Conservation (phyloP, 257 asterid species). For the Solanum arcanum region DNA sequence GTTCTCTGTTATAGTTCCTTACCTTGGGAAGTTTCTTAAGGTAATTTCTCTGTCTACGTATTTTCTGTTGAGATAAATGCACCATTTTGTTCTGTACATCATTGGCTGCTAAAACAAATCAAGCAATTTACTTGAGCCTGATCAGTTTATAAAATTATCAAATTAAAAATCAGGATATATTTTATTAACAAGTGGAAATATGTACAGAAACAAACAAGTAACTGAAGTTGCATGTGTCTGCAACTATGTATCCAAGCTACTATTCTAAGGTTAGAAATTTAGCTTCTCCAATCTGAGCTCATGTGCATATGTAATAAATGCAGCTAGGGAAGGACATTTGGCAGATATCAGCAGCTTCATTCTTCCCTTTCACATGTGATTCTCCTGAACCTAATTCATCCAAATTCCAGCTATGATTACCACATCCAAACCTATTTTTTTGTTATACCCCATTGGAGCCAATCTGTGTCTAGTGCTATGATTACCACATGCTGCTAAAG, state of each 20-base stretch:
- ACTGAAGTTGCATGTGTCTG: not conserved
- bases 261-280: not conserved
- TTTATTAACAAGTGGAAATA: not conserved
- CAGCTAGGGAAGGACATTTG: not conserved
- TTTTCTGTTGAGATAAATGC: not conserved
- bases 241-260: not conserved
- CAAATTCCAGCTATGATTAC: not conserved
- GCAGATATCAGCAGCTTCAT: not conserved
- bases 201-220: not conserved
- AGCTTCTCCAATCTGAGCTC: not conserved
- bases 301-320: not conserved
- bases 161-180: not conserved
- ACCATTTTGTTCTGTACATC: not conserved
- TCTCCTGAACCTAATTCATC: not conserved
- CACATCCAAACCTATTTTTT: not conserved
- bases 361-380: not conserved
- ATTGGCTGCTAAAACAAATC: not conserved
- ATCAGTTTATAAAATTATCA: not conserved
- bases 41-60: conserved; percentile 12
- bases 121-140: not conserved
- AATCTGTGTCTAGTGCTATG: not conserved
- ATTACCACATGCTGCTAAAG: not conserved
- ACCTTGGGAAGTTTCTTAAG: conserved; percentile 80
- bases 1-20: conserved; percentile 65
- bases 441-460: not conserved